Evolutionary conservation across 352 stramenopile species (phyloP).

Genomic region (Globisporangium apiculatum): DNA sequence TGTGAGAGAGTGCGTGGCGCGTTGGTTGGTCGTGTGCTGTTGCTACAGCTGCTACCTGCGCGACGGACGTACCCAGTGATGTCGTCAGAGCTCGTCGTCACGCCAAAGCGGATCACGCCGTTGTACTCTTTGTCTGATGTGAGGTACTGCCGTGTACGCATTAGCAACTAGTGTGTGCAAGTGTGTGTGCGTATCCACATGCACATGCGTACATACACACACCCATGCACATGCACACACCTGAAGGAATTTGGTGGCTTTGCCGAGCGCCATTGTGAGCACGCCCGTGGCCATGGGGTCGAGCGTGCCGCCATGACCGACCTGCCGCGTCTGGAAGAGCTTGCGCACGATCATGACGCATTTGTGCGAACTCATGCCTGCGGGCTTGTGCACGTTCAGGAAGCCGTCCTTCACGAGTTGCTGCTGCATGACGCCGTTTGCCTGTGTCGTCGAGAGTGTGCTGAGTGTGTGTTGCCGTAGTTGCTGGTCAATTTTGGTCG

Average conservation of each 20-base stretch:
- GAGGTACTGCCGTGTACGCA: slow-evolving; percentile 32
- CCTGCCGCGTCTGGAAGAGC: slow-evolving; percentile 59
- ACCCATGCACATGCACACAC: slow-evolving; percentile 10
- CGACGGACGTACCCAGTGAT: slow-evolving; percentile 45
- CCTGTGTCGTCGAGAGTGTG: background rate
- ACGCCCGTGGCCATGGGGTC: slow-evolving; percentile 87
- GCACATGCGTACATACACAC: too few species aligned
- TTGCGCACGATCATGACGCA: slow-evolving; percentile 65
- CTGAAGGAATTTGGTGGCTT: slow-evolving; percentile 80
- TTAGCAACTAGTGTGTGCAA: background rate
- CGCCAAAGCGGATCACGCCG: slow-evolving; percentile 63
- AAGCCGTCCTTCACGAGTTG: slow-evolving; percentile 39
- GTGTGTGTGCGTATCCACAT: background rate
- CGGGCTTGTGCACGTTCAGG: slow-evolving; percentile 76
- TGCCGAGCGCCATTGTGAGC: slow-evolving; percentile 69
- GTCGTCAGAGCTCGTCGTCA: slow-evolving; percentile 79
- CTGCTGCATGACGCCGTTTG: slow-evolving; percentile 6
- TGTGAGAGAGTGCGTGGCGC: too few species aligned
- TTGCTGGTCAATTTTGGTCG: background rate
- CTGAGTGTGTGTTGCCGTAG: background rate
- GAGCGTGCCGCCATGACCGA: slow-evolving; percentile 81
- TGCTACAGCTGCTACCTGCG: too few species aligned
- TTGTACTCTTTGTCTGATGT: slow-evolving; percentile 69
- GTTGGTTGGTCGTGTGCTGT: too few species aligned
- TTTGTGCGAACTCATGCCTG: slow-evolving; percentile 69